Conservation (phyloP, 768 basidiomycete species). For the Tylopilus felleus region DNA sequence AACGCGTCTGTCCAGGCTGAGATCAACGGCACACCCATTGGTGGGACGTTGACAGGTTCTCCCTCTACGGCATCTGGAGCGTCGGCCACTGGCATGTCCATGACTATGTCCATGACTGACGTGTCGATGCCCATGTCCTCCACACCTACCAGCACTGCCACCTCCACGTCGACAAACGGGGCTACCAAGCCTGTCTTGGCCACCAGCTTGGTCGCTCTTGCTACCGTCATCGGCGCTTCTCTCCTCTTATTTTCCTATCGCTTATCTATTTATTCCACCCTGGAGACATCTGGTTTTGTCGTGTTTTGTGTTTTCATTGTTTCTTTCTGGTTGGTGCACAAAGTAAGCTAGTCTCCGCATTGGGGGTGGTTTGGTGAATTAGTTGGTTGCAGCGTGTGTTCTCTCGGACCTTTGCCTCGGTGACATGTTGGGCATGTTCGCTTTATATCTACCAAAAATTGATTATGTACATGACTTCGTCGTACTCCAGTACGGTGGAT, state of each 20-base stretch:
- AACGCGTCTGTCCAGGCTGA: slow-evolving; percentile 50
- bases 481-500: no score
- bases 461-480: neutral
- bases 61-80: no score
- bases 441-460: neutral
- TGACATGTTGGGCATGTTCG: neutral
- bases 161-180: no score
- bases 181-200: no score
- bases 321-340: neutral
- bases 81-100: neutral
- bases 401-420: neutral
- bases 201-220: no score
- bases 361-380: neutral
- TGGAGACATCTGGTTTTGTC: neutral
- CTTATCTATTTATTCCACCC: neutral
- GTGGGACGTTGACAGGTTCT: slow-evolving; percentile 30
- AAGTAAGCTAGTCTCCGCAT: neutral
- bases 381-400: neutral
- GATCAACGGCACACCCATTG: slow-evolving; percentile 60
- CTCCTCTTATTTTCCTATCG: slow-evolving; percentile 18
- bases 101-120: neutral
- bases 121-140: neutral
- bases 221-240: slow-evolving; percentile 20
- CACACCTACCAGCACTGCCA: no score
- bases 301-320: neutral